Conservation (phyloP, 2,329 filamentous ascomycete species). For the Grosmannia serpens region DNA sequence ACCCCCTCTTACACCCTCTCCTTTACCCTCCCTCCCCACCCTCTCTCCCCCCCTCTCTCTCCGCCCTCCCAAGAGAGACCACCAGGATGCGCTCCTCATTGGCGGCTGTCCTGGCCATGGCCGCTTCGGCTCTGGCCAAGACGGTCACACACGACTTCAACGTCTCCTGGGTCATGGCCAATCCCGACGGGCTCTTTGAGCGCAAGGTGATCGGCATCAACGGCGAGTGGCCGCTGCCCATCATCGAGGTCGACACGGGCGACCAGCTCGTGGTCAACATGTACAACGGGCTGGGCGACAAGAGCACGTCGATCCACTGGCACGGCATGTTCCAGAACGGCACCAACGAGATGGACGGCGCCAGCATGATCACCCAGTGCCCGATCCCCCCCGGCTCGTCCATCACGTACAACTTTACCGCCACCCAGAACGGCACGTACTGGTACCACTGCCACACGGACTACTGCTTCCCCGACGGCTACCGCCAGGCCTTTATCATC, state of each 20-base stretch:
- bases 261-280: conserved; percentile 49
- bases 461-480: conserved; percentile 58
- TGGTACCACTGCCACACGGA: conserved; percentile 65
- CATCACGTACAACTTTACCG: conserved; percentile 60
- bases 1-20: background rate
- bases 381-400: conserved; percentile 47
- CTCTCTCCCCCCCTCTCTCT: background rate
- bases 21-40: background rate
- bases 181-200: conserved; percentile 55
- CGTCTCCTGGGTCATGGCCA: conserved; percentile 58
- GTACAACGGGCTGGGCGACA: conserved; percentile 48
- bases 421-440: conserved; percentile 51
- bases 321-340: conserved; percentile 61
- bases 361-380: conserved; percentile 54
- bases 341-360: conserved; percentile 62
- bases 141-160: conserved; percentile 53
- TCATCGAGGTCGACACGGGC: conserved; percentile 49
- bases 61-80: background rate
- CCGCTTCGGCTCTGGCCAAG: conserved; percentile 19
- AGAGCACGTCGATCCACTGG: conserved; percentile 54
- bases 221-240: conserved; percentile 60
- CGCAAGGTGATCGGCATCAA: conserved; percentile 69
- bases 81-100: conserved; percentile 7
- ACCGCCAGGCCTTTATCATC: conserved; percentile 7
- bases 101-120: conserved; percentile 6